Percentiles rank a stretch among this genome's conserved stretches.
These are phyloP conservation scores for Blastobotrys malaysiensis DNA, from an alignment of 1,139 yeast species.

Conservation along the genomic window DNA sequence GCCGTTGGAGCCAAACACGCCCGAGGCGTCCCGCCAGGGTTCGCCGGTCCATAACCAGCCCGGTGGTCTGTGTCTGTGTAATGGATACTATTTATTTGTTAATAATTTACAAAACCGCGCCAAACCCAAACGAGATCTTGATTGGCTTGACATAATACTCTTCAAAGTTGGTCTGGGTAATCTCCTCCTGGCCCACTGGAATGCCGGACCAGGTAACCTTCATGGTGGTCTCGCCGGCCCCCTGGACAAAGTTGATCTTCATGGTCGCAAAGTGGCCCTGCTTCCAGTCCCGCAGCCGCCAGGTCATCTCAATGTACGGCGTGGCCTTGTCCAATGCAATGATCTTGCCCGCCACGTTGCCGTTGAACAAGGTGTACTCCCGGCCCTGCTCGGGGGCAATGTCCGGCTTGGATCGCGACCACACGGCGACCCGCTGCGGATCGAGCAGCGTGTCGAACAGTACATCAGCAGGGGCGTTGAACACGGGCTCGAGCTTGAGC, in stretches of 20 bases:
- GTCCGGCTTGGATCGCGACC: conserved; percentile 77
- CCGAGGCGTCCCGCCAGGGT: conserved; percentile 85
- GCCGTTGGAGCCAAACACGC: conserved; percentile 61
- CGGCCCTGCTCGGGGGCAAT: conserved; percentile 60
- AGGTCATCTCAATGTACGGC: conserved; percentile 54
- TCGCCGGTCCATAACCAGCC: no score
- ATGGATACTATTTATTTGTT: neutral
- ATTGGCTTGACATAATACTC: conserved; percentile 84
- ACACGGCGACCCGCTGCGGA: conserved; percentile 72
- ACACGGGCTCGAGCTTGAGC: conserved; percentile 68
- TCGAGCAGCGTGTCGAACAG: conserved; percentile 71
- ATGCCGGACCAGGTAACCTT: conserved; percentile 81
- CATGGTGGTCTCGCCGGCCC: conserved; percentile 74
- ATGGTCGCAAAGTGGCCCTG: conserved; percentile 70
- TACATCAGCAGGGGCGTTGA: conserved; percentile 85
- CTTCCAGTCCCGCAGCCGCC: conserved; percentile 92
- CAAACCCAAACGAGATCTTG: conserved; percentile 89
- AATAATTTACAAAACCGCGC: conserved; percentile 29
- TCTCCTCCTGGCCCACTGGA: conserved; percentile 95
- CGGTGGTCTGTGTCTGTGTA: neutral
- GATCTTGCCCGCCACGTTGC: conserved; percentile 75
- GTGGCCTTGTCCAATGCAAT: conserved; percentile 52
- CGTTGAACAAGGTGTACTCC: conserved; percentile 71
- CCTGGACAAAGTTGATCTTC: conserved; percentile 62
- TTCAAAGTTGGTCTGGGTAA: conserved; percentile 78